Percentiles rank a stretch among this genome's conserved stretches.
These are phyloP conservation scores for Glebionis coronaria DNA, from an alignment of 129 eudicot genomes.

Conservation along the genomic window DNA sequence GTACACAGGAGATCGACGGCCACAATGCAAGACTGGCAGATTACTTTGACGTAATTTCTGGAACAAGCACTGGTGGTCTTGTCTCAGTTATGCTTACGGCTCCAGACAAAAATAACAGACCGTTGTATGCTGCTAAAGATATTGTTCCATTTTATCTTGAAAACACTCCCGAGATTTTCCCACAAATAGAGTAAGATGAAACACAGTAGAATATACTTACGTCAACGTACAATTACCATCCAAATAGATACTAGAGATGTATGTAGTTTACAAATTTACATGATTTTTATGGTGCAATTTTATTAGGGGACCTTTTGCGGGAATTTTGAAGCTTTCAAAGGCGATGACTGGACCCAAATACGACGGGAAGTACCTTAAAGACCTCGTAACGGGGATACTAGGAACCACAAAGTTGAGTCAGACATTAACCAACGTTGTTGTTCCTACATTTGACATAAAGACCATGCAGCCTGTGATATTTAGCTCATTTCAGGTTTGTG, in stretches of 20 bases:
- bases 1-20: conserved; percentile 23
- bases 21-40: conserved; percentile 30
- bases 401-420: conserved; percentile 32
- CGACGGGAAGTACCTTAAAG: conserved; percentile 30
- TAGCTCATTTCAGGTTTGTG: conserved; percentile 38
- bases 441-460: conserved; percentile 61
- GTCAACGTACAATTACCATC: too few species aligned
- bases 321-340: conserved; percentile 19
- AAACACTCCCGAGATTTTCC: conserved; percentile 26
- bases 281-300: neutral
- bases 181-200: conserved; percentile 23
- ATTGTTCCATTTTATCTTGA: conserved; percentile 32
- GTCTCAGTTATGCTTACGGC: conserved; percentile 30
- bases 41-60: conserved; percentile 32
- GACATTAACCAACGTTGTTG: conserved; percentile 51
- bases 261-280: too few species aligned
- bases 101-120: conserved; percentile 24
- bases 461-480: conserved; percentile 50
- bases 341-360: conserved; percentile 4
- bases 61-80: conserved; percentile 34
- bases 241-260: too few species aligned
- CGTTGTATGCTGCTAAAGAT: conserved; percentile 35
- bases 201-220: too few species aligned
- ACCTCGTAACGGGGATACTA: conserved; percentile 7
- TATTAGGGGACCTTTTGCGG: conserved; percentile 32